A percentile compares a stretch with the other conserved stretches of the same genome.
These are phyloP conservation scores for Purshia tridentata DNA, from an alignment of 306 rosid species.

Conservation along the genomic window DNA sequence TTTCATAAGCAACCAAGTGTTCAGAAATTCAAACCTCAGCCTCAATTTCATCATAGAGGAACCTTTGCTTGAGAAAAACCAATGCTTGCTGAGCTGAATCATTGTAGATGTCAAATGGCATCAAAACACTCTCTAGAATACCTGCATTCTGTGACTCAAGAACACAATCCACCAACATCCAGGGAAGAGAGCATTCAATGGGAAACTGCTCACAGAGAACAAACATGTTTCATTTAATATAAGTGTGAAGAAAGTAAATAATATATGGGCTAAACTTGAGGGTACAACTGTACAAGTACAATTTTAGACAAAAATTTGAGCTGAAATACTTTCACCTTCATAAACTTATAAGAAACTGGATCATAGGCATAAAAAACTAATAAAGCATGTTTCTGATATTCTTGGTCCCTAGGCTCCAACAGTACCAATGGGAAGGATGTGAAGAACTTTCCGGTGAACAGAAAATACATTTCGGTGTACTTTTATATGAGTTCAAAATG, in stretches of 20 bases:
- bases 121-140: constrained; percentile 84
- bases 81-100: constrained; percentile 97
- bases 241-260: background rate
- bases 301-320: background rate
- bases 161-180: constrained; percentile 95
- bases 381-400: background rate
- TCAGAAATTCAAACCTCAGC: constrained; percentile 67
- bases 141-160: constrained; percentile 88
- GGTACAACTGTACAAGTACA: background rate
- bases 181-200: constrained; percentile 95
- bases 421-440: background rate
- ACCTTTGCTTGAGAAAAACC: constrained; percentile 87
- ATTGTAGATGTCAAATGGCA: constrained; percentile 92
- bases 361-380: background rate
- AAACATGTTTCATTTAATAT: constrained; percentile 27
- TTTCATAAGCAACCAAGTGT: background rate
- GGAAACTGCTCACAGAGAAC: constrained; percentile 65
- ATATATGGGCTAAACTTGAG: background rate
- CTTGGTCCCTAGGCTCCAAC: background rate
- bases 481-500: background rate
- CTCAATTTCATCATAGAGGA: constrained; percentile 96
- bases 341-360: background rate
- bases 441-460: background rate
- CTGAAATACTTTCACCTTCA: background rate
- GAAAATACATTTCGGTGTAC: background rate